Evolutionary conservation across 352 stramenopile genomes (phyloP), one percentile per base, ranked within the genome.

Genomic region (Pythium aquatile): DNA sequence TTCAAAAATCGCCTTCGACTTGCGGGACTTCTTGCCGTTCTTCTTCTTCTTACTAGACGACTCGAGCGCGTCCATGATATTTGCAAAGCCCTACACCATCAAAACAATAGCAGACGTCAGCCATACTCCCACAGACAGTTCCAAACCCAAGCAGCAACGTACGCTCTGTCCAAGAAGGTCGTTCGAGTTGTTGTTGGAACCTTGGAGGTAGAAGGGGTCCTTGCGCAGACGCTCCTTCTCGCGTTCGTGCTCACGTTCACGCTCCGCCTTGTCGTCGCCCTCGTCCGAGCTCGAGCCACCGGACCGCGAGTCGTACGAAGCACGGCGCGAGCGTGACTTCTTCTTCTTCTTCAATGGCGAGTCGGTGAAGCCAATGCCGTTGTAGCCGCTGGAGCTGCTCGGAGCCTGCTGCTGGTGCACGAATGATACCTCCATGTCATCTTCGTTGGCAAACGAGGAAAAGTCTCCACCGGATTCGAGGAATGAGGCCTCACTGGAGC

Each of bases 341-440:
- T 51, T 66, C 44, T 74, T 66, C 44, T 74, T 76, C 42, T 61
- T 60, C 55, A 26, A 42, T 29, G 60, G 57, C 9, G 39, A 63
- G 5, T 55, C 63, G n/a, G 30, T 29, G 26, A 51, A 55, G 11
- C 64, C 72, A 63, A 78, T 64, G 39, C 62, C 66, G 47, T 58
- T 68, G 48, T 75, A 75, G 32, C 51, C 63, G 7, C 46, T 74
- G 68, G 67, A 51, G 39, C 73, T 70, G 16, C 29, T 57, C 13
- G 46, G 33, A 1, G 17, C 26, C 11, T 37, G 20, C 14, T 68
- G 60, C 51, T 90, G 77, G 26, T 82, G 81, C 29, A 91, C 80
- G 67, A 94, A 91, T 14, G 81, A 92, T 26, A 94, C 86, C 63
- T 95, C 82, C 46, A 89, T 70, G 37, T 94, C 85, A 66, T 95